Conservation (phyloP, 2,329 filamentous ascomycete species). For the Pseudofabraea citricarpa region DNA sequence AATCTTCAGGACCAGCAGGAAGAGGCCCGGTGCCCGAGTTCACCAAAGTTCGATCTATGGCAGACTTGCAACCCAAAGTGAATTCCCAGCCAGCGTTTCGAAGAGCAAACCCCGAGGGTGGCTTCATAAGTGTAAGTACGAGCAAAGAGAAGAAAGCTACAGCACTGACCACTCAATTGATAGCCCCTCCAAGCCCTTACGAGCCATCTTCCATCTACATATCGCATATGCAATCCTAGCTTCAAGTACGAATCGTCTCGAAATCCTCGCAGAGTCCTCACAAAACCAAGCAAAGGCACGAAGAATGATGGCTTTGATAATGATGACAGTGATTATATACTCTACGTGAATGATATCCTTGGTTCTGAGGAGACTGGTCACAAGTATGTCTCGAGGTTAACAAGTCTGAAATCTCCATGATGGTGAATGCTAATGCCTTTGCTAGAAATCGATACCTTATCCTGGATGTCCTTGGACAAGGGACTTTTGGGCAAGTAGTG, state of each 20-base stretch:
- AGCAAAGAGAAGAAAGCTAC: too few species aligned
- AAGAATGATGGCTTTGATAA: conserved; percentile 99
- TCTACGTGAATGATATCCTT: conserved; percentile 98
- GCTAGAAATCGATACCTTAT: conserved; percentile 89
- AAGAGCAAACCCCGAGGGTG: conserved; percentile 91
- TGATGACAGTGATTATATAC: conserved; percentile 97
- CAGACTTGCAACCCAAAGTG: conserved; percentile 76
- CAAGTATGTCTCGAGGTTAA: conserved; percentile 58
- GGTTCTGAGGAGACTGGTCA: conserved; percentile 97
- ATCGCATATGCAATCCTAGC: conserved; percentile 94
- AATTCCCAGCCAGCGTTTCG: conserved; percentile 87
- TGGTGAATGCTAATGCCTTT: conserved; percentile 22
- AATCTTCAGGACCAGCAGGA: conserved; percentile 37
- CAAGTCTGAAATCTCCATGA: conserved; percentile 10
- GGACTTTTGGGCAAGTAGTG: conserved; percentile 96
- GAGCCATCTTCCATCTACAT: conserved; percentile 86
- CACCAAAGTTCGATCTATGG: conserved; percentile 65
- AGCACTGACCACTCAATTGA: conserved; percentile 19
- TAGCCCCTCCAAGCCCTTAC: conserved; percentile 95
- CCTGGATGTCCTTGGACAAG: conserved; percentile 91
- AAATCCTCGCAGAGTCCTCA: conserved; percentile 91
- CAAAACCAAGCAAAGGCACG: conserved; percentile 95
- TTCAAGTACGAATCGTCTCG: conserved; percentile 99
- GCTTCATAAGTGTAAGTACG: conserved; percentile 90
- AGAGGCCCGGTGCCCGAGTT: conserved; percentile 82